Evolutionary conservation across 1,284 basidiomycete genomes (phyloP).

Genomic region (Heterobasidion occidentale): DNA sequence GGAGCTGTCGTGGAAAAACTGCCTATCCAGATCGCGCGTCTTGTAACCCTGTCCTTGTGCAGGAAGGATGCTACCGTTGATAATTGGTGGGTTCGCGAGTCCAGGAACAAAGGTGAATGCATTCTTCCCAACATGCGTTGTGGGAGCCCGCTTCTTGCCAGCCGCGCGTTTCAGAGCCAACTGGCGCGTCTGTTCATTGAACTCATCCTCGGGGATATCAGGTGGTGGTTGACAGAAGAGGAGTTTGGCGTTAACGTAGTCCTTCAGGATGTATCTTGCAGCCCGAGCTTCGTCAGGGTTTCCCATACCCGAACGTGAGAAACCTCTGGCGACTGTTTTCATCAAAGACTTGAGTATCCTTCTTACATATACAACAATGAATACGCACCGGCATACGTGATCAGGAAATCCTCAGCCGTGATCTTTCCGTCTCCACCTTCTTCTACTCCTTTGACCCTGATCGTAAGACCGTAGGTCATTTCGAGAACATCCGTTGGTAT

Average conservation of each 20-base stretch:
- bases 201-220: conserved; percentile 55
- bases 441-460: conserved; percentile 62
- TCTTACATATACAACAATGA: neutral
- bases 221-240: conserved; percentile 90
- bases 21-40: conserved; percentile 68
- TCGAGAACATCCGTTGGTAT: conserved; percentile 87
- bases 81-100: conserved; percentile 14
- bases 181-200: conserved; percentile 73
- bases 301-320: conserved; percentile 89
- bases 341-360: conserved; percentile 5
- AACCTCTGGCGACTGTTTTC: conserved; percentile 80
- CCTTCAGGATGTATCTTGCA: conserved; percentile 91
- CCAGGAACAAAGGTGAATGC: conserved; percentile 73
- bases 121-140: conserved; percentile 75
- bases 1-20: conserved; percentile 69
- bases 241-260: conserved; percentile 94
- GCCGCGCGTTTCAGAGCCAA: conserved; percentile 50
- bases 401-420: conserved; percentile 79
- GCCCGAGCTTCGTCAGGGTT: conserved; percentile 96
- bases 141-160: conserved; percentile 80
- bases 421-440: conserved; percentile 83
- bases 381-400: conserved; percentile 86
- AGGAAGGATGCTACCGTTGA: conserved; percentile 14
- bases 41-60: conserved; percentile 35
- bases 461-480: conserved; percentile 81